Conservation (phyloP, 2,329 filamentous ascomycete species). For the Stachybotrys elegans region DNA sequence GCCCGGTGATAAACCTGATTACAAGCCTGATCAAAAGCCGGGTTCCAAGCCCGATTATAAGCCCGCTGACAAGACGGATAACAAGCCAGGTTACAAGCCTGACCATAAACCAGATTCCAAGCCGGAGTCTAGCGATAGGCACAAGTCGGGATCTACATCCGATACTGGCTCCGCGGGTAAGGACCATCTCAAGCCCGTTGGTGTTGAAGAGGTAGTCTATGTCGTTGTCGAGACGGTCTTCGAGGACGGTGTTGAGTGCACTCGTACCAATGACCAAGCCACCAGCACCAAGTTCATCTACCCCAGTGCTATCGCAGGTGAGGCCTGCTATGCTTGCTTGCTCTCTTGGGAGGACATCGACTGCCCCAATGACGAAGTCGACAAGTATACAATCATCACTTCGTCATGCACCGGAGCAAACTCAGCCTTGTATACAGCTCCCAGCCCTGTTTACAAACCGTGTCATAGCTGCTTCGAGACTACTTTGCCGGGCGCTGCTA, state of each 20-base stretch:
- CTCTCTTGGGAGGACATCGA: not conserved
- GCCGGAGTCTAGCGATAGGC: not conserved
- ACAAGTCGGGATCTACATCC: too few species aligned
- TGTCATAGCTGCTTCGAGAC: not conserved
- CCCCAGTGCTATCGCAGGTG: not conserved
- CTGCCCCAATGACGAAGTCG: not conserved
- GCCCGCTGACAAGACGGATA: not conserved
- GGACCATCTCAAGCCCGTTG: not conserved
- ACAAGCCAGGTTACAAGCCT: not conserved
- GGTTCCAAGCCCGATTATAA: not conserved
- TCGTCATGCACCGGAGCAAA: not conserved
- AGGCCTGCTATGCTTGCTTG: not conserved
- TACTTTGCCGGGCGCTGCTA: not conserved
- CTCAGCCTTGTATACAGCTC: not conserved
- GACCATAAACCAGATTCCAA: not conserved
- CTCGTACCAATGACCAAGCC: not conserved
- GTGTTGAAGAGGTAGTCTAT: not conserved
- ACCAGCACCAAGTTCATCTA: not conserved
- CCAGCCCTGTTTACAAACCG: not conserved
- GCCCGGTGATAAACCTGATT: not conserved
- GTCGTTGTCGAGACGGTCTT: not conserved
- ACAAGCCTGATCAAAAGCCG: not conserved
- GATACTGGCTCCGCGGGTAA: too few species aligned
- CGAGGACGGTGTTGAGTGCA: not conserved
- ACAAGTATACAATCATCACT: not conserved